Conservation (phyloP, 2,329 filamentous ascomycete species). For the Herpotrichia juniperi region DNA sequence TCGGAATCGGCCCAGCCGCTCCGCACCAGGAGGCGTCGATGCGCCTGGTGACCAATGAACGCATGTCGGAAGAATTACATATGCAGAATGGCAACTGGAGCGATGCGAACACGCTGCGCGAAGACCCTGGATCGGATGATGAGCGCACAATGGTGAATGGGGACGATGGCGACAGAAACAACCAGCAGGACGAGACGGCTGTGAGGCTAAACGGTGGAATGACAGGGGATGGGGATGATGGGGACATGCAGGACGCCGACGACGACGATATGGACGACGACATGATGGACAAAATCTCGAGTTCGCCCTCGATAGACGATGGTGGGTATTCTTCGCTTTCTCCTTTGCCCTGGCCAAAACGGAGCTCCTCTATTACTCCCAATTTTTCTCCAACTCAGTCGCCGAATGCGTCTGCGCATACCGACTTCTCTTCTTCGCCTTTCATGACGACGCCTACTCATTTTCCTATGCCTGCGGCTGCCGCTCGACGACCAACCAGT, state of each 20-base stretch:
- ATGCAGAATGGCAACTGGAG: conserved; percentile 62
- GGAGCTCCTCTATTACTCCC: conserved; percentile 51
- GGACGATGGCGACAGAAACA: conserved; percentile 20
- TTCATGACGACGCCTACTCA: conserved; percentile 51
- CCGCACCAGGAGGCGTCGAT: conserved; percentile 87
- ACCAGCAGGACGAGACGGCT: conserved; percentile 39
- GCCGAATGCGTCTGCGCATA: conserved; percentile 27
- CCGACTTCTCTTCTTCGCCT: conserved; percentile 51
- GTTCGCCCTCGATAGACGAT: conserved; percentile 98
- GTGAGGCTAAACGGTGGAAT: conserved; percentile 42
- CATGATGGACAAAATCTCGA: conserved; percentile 98
- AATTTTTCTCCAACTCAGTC: conserved; percentile 34
- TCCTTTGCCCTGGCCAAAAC: conserved; percentile 45
- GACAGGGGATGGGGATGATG: conserved; percentile 51
- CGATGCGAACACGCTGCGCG: conserved; percentile 42
- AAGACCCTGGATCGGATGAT: conserved; percentile 66
- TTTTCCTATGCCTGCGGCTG: conserved; percentile 44
- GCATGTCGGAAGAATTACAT: conserved; percentile 71
- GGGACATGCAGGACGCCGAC: conserved; percentile 67
- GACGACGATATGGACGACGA: conserved; percentile 78
- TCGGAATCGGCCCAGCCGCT: conserved; percentile 64
- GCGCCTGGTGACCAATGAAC: conserved; percentile 77
- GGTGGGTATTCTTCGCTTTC: conserved; percentile 73
- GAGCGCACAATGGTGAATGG: conserved; percentile 46
- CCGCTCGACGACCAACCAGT: conserved; percentile 24